Evolutionary conservation across 1,284 basidiomycete species (phyloP), one percentile per base, ranked within the genome.

Genomic region (Cutaneotrichosporon cavernicola): DNA sequence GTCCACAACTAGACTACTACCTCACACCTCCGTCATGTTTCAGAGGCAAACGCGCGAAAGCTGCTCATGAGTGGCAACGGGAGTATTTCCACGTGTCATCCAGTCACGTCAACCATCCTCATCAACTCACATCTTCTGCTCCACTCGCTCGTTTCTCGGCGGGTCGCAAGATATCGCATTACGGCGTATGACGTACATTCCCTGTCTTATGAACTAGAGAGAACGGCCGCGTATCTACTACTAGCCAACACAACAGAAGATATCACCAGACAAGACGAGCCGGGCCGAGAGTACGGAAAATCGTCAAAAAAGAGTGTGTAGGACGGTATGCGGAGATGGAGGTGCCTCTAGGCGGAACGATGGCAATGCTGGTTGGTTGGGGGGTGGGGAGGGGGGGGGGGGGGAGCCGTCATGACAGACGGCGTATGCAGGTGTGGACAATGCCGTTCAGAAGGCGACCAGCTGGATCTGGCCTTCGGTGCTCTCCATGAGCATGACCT

Each of bases 401-500:
- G n/a, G 47, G 22, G 21, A 10, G 13, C n/a, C 21, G 51, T 16
- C 31, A 21, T 21, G 32, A 55, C 52, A 55, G 52, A 55, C 34
- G 52, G 36, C 18, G 32, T n/a, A 55, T 34, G 52, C 16, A 31
- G 30, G 30, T 55, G 13, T 34, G 52, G 52, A 21, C 21, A 9
- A 52, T 30, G 52, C 18, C 21, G 50, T 26, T 43, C 40, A 56
- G 11, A 21, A 32, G 8, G 65, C 67, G 34, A 69, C 64, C 26
- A 69, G 65, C 63, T 69, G 67, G 56, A 69, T 69, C 61, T 69
- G 65, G 50, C 64, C 63, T n/a, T 50, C 22, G 11, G 49, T 53
- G 16, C 61, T 47, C 63, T 79, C 77, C 18, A 71, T 68, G 62
- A 77, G 72, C 77, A 79, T 79, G 40, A 73, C 69, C 60, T 77